These are phyloP conservation scores for Scytalidium sp. DNA, from an alignment of 2,329 filamentous ascomycete genomes.

Conservation along the genomic window DNA sequence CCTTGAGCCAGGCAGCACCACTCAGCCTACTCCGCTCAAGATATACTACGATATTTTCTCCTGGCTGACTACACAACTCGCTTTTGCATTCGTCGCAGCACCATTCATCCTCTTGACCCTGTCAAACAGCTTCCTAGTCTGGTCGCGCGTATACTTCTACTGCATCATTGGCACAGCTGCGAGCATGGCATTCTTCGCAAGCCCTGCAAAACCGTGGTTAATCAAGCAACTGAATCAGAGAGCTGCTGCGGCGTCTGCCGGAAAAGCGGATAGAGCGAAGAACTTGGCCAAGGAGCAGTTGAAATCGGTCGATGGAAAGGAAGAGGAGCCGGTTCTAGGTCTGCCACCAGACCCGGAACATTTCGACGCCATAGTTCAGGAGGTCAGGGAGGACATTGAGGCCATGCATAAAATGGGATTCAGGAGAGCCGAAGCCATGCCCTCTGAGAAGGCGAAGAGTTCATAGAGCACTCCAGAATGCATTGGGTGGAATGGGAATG, in stretches of 20 bases:
- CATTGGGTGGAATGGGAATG: background rate
- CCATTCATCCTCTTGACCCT: constrained; percentile 85
- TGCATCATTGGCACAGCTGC: constrained; percentile 63
- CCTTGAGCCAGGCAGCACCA: constrained; percentile 68
- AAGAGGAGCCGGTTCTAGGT: constrained; percentile 65
- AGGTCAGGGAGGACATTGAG: constrained; percentile 49
- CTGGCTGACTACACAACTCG: constrained; percentile 73
- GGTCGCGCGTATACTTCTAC: constrained; percentile 89
- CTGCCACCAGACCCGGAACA: constrained; percentile 76
- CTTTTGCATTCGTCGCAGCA: constrained; percentile 76
- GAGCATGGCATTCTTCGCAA: constrained; percentile 74
- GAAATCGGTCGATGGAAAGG: background rate
- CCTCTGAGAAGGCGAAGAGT: constrained; percentile 8
- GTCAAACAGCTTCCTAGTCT: constrained; percentile 67
- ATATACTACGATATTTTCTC: constrained; percentile 81
- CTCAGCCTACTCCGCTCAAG: constrained; percentile 67
- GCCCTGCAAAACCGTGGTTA: constrained; percentile 66
- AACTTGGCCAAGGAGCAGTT: background rate
- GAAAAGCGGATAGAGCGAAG: constrained; percentile 32
- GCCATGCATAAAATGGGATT: constrained; percentile 19
- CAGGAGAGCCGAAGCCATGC: constrained; percentile 8
- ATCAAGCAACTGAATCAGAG: constrained; percentile 57
- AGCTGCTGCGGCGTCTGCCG: constrained; percentile 37
- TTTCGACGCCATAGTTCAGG: constrained; percentile 57
- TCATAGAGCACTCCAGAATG: background rate